These are phyloP conservation scores for Fusarium bulbicola DNA, from an alignment of 2,329 filamentous ascomycete genomes.

Conservation along the genomic window DNA sequence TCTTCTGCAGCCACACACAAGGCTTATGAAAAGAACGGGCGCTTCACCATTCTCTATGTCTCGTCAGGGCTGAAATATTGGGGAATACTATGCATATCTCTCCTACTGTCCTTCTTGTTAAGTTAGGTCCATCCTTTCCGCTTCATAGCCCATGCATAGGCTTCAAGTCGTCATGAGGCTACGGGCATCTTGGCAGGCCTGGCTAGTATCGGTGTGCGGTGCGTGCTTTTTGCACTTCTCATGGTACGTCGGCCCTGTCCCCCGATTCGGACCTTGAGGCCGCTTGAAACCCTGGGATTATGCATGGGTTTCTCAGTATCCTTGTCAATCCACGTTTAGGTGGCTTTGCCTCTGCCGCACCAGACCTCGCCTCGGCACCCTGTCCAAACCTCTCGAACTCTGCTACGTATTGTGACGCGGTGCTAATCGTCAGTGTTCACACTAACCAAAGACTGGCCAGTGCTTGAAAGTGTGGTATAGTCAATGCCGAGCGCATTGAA, in stretches of 20 bases:
- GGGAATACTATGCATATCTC: background rate
- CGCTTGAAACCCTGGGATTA: conserved; percentile 26
- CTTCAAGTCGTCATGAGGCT: conserved; percentile 29
- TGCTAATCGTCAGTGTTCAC: conserved; percentile 35
- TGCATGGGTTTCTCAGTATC: conserved; percentile 28
- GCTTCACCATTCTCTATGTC: conserved; percentile 13
- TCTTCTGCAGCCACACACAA: conserved; percentile 23
- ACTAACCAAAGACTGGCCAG: conserved; percentile 12
- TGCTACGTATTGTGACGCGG: background rate
- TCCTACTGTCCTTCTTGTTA: background rate
- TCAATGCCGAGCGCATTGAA: conserved; percentile 23
- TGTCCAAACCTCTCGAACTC: conserved; percentile 16
- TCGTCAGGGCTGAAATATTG: conserved; percentile 9
- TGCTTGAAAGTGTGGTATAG: conserved; percentile 13
- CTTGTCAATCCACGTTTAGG: conserved; percentile 32
- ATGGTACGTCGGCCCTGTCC: conserved; percentile 24
- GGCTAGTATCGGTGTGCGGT: conserved; percentile 33
- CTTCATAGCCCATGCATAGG: background rate
- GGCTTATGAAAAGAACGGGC: conserved; percentile 21
- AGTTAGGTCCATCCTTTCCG: conserved; percentile 1
- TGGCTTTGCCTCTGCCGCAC: conserved; percentile 24
- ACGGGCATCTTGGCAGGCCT: conserved; percentile 23
- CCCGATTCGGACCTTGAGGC: conserved; percentile 38
- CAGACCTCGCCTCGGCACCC: conserved; percentile 31
- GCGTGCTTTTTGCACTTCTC: conserved; percentile 29